A percentile compares a stretch with the other conserved stretches of the same genome.
These are phyloP conservation scores for Teunomyces kruisii DNA, from an alignment of 805 yeast genomes.

Conservation along the genomic window DNA sequence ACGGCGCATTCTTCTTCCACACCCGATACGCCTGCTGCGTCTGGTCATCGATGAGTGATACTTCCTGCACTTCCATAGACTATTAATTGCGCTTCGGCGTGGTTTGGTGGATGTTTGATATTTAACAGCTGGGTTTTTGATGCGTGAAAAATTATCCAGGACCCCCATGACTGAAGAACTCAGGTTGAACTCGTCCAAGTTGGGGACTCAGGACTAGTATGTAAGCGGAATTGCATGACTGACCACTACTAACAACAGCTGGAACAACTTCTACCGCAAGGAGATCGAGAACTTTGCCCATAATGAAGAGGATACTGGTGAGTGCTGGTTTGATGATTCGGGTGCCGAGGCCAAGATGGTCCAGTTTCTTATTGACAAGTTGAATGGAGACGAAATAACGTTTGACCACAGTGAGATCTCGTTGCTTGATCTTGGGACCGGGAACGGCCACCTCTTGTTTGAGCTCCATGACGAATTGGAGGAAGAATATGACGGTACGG, in stretches of 20 bases:
- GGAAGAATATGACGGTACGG: constrained; percentile 42
- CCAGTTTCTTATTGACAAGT: constrained; percentile 60
- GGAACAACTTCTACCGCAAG: constrained; percentile 82
- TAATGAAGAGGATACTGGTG: constrained; percentile 87
- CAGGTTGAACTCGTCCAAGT: constrained; percentile 68
- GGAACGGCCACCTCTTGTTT: constrained; percentile 89
- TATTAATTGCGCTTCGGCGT: not conserved
- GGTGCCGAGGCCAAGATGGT: constrained; percentile 86
- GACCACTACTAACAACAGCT: constrained; percentile 40
- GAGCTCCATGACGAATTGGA: constrained; percentile 64
- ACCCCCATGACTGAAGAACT: constrained; percentile 24
- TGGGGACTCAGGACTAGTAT: constrained; percentile 82
- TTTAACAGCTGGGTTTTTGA: not conserved
- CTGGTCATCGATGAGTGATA: constrained; percentile 24
- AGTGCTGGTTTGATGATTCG: constrained; percentile 95
- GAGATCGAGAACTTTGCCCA: constrained; percentile 71
- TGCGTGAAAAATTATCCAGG: not conserved
- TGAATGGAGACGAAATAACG: constrained; percentile 30
- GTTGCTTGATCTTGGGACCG: constrained; percentile 88
- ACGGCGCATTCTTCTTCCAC: constrained; percentile 64
- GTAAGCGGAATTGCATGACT: constrained; percentile 17
- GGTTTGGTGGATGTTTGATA: not conserved
- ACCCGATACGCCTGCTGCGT: constrained; percentile 44
- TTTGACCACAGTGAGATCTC: constrained; percentile 25
- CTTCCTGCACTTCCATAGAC: constrained; percentile 5